These are phyloP conservation scores for Saturnispora bothae DNA, from an alignment of 805 yeast species.

Conservation along the genomic window DNA sequence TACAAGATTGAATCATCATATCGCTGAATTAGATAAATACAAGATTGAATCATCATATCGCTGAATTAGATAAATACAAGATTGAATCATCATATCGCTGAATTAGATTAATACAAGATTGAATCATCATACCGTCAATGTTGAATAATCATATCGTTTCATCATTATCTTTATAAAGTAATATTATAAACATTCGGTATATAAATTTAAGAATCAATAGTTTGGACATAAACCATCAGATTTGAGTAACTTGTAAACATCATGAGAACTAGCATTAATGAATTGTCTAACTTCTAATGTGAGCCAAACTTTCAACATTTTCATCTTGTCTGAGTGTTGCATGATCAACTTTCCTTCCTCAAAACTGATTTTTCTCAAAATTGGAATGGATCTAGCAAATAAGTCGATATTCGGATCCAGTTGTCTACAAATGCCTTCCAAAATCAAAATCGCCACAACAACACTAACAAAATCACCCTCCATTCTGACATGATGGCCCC, in stretches of 20 bases:
- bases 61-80: no score
- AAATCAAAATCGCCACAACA: slow-evolving; percentile 78
- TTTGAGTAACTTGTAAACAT: slow-evolving; percentile 49
- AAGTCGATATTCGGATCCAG: slow-evolving; percentile 87
- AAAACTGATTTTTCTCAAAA: slow-evolving; percentile 69
- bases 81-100: no score
- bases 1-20: no score
- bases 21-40: no score
- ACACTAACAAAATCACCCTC: slow-evolving; percentile 95
- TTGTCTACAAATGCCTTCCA: slow-evolving; percentile 94
- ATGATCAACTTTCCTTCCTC: slow-evolving; percentile 54
- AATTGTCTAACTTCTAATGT: slow-evolving; percentile 84
- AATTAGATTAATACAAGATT: no score
- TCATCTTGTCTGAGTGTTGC: slow-evolving; percentile 47
- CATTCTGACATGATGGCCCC: slow-evolving; percentile 92
- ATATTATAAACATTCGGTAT: not conserved
- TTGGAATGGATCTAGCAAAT: slow-evolving; percentile 85
- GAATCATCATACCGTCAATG: no score
- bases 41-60: no score
- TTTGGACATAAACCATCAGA: slow-evolving; percentile 61
- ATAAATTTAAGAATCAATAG: slow-evolving; percentile 32
- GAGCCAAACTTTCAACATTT: slow-evolving; percentile 86
- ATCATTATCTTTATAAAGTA: not conserved
- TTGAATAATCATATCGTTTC: no score
- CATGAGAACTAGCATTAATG: slow-evolving; percentile 73